Percentiles rank a stretch among this genome's conserved stretches.
phyloP scores from a whole-genome alignment of 2,329 filamentous ascomycete genomes.

The Botrytis sinoallii region DNA sequence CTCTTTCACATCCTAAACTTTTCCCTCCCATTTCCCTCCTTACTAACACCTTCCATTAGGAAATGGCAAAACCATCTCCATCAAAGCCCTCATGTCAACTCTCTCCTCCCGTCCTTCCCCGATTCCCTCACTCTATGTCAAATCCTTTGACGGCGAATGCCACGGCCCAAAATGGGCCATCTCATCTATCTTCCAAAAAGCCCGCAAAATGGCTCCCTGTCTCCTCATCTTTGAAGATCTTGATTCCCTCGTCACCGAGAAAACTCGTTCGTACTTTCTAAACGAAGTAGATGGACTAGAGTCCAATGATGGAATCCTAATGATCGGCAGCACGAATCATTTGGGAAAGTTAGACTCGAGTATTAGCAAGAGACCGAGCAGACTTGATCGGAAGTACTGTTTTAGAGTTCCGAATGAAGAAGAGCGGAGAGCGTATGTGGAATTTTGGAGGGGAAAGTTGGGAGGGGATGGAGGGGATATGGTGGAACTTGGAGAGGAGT shows the following conservation, averaged over 20 bases:
- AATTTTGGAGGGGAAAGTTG: slow-evolving; percentile 60
- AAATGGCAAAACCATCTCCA: slow-evolving; percentile 70
- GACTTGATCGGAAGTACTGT: slow-evolving; percentile 65
- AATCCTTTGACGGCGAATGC: slow-evolving; percentile 45
- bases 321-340: slow-evolving; percentile 64
- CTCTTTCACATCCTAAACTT: neutral
- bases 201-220: slow-evolving; percentile 62
- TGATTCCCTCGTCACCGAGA: slow-evolving; percentile 60
- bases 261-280: slow-evolving; percentile 64
- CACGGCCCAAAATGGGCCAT: slow-evolving; percentile 55
- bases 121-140: slow-evolving; percentile 61
- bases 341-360: slow-evolving; percentile 65
- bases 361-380: slow-evolving; percentile 60
- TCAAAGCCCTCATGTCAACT: slow-evolving; percentile 67
- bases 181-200: slow-evolving; percentile 54
- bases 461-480: slow-evolving; percentile 52
- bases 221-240: slow-evolving; percentile 71
- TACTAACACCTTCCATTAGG: slow-evolving; percentile 31
- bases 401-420: slow-evolving; percentile 56
- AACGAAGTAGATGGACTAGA: slow-evolving; percentile 71
- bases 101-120: slow-evolving; percentile 51
- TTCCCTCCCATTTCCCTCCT: no score
- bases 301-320: slow-evolving; percentile 68
- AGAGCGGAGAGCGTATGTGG: slow-evolving; percentile 56
- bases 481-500: slow-evolving; percentile 56